These are phyloP conservation scores for Lasiodiplodia sp. DNA, from an alignment of 2,329 filamentous ascomycete genomes.

Conservation along the genomic window DNA sequence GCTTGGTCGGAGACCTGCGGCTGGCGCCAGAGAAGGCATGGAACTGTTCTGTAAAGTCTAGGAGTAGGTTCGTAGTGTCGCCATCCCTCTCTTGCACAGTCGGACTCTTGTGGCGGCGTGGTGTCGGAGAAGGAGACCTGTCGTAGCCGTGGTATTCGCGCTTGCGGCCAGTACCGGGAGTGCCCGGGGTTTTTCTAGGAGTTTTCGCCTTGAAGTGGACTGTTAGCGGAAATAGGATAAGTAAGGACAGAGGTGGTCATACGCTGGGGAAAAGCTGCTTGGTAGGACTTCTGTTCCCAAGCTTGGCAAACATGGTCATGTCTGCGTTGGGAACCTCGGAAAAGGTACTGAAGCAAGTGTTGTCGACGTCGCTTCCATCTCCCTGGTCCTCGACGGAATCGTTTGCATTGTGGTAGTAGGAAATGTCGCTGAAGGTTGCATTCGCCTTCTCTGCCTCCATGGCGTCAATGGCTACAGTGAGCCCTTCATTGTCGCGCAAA, in stretches of 20 bases:
- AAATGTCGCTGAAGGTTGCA: constrained; percentile 36
- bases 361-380: constrained; percentile 57
- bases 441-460: constrained; percentile 40
- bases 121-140: constrained; percentile 59
- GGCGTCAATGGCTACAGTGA: constrained; percentile 46
- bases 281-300: constrained; percentile 64
- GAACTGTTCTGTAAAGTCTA: constrained; percentile 87
- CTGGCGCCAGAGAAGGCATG: constrained; percentile 59
- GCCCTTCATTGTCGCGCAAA: constrained; percentile 48
- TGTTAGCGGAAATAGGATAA: constrained; percentile 25
- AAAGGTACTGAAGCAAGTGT: constrained; percentile 84
- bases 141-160: constrained; percentile 47
- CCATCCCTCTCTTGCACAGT: constrained; percentile 45
- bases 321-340: constrained; percentile 80
- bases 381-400: constrained; percentile 36
- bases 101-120: constrained; percentile 57
- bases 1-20: constrained; percentile 46
- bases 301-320: constrained; percentile 80
- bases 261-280: constrained; percentile 41
- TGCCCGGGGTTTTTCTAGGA: constrained; percentile 38
- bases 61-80: constrained; percentile 78
- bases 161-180: constrained; percentile 59
- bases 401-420: constrained; percentile 33
- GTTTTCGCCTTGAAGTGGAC: constrained; percentile 28
- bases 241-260: background rate